Evolutionary conservation across 2,329 filamentous ascomycete species (phyloP).

Genomic region (Colletotrichum sp.): DNA sequence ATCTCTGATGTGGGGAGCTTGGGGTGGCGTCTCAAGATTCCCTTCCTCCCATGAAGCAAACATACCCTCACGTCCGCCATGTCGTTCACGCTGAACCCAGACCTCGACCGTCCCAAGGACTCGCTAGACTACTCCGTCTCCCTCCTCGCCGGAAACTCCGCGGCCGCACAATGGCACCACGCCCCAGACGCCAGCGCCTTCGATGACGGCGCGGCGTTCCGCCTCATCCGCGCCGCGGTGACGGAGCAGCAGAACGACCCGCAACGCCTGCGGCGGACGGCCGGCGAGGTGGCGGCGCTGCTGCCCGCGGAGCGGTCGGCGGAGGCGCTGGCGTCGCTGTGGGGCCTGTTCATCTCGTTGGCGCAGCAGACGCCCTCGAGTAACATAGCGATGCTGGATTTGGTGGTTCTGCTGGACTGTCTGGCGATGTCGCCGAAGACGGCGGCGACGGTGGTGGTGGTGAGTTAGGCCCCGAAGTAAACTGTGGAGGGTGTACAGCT

Average conservation of each 20-base stretch:
- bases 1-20: neutral
- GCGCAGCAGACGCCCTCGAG: slow-evolving; percentile 20
- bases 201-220: neutral
- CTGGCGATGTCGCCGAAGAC: slow-evolving; percentile 18
- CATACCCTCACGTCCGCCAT: neutral
- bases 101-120: neutral
- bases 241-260: neutral
- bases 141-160: neutral
- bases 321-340: neutral
- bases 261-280: neutral
- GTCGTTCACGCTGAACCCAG: neutral
- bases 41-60: too few species aligned
- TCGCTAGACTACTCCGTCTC: neutral
- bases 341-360: slow-evolving; percentile 17
- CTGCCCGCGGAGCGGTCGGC: neutral
- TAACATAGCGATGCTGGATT: slow-evolving; percentile 11
- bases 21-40: neutral
- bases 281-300: neutral
- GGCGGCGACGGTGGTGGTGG: neutral
- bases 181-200: neutral
- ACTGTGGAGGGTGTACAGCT: neutral
- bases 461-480: neutral
- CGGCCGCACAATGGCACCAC: neutral
- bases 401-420: slow-evolving; percentile 12
- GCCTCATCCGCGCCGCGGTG: neutral